Conservation (phyloP, 2,329 filamentous ascomycete genomes). For the Fusarium buharicum region DNA sequence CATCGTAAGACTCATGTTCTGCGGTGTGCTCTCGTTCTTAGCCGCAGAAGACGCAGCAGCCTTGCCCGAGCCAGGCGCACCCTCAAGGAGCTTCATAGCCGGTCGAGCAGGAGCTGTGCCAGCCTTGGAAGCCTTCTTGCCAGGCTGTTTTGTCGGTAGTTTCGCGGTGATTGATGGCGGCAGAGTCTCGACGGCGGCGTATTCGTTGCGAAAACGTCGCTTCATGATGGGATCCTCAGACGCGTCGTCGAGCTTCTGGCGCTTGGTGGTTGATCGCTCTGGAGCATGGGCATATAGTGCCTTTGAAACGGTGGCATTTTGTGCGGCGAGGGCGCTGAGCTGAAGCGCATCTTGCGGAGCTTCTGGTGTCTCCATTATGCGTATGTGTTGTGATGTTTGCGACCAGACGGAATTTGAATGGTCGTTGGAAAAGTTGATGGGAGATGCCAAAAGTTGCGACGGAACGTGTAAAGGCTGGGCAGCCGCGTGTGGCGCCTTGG, state of each 20-base stretch:
- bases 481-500: constrained; percentile 48
- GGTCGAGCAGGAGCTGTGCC: constrained; percentile 47
- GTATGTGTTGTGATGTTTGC: constrained; percentile 6
- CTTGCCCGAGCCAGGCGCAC: constrained; percentile 50
- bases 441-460: constrained; percentile 38
- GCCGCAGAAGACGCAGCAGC: constrained; percentile 40
- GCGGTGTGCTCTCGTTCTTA: constrained; percentile 34
- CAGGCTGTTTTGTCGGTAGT: constrained; percentile 65
- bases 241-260: constrained; percentile 53
- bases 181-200: constrained; percentile 79
- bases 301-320: constrained; percentile 50
- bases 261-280: constrained; percentile 48
- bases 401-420: constrained; percentile 11
- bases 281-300: constrained; percentile 47
- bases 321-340: constrained; percentile 50
- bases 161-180: constrained; percentile 83
- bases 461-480: constrained; percentile 38
- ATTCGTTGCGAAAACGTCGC: constrained; percentile 75
- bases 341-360: constrained; percentile 48
- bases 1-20: constrained; percentile 49
- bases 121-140: constrained; percentile 60
- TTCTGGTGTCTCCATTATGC: constrained; percentile 51
- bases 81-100: constrained; percentile 55
- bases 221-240: constrained; percentile 50
- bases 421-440: constrained; percentile 35